Percentiles rank a stretch among this genome's conserved stretches.
phyloP scores from a whole-genome alignment of 768 basidiomycete genomes.

The Lepiota brunneoincarnata region DNA sequence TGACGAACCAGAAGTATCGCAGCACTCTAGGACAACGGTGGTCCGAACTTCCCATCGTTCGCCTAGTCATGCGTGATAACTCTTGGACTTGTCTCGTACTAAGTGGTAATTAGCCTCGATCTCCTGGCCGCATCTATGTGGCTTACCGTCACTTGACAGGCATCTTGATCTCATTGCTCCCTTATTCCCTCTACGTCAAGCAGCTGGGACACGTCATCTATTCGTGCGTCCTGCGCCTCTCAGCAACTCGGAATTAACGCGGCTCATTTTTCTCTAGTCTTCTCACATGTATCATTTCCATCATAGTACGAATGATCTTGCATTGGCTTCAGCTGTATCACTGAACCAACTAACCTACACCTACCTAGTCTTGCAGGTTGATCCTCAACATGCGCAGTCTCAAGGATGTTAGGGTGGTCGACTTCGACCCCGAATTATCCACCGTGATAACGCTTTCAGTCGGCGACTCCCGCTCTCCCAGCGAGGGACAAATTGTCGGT shows the following conservation, averaged over 20 bases:
- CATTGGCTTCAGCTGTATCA: too few species aligned
- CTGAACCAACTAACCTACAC: too few species aligned
- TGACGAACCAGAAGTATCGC: background rate
- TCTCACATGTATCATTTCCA: background rate
- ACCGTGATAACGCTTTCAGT: background rate
- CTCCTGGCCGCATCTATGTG: too few species aligned
- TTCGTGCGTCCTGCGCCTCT: background rate
- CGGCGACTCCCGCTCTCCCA: background rate
- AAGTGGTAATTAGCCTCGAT: background rate
- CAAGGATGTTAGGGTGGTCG: background rate
- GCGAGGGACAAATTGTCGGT: background rate
- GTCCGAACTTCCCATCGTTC: background rate
- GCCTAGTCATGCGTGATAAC: background rate
- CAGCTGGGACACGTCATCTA: background rate
- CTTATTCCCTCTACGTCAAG: background rate
- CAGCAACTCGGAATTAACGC: too few species aligned
- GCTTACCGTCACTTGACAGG: background rate
- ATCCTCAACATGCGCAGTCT: constrained; percentile 1
- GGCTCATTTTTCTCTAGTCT: background rate
- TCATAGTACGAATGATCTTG: background rate
- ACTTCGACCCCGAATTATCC: background rate
- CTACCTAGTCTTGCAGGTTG: background rate
- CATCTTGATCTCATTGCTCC: background rate
- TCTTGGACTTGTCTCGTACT: background rate
- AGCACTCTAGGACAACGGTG: background rate